Evolutionary conservation across 345 rosid genomes (phyloP).

Genomic region (Citrus unshiu): DNA sequence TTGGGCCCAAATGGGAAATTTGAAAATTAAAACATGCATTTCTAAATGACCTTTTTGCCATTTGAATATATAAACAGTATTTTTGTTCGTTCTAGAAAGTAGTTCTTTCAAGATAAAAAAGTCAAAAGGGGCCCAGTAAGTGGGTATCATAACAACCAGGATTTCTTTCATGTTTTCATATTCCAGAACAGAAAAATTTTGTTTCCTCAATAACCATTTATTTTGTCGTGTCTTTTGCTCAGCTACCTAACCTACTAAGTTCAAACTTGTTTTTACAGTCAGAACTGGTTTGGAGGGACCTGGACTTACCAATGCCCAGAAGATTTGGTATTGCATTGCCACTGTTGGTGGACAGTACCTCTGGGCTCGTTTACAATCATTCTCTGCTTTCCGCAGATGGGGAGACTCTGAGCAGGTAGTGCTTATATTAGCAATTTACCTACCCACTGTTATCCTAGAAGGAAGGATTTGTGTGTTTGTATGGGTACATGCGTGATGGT

Average conservation of each 20-base stretch:
- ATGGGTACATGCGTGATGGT: background rate
- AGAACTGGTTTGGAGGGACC: conserved; percentile 97
- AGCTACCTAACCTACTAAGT: background rate
- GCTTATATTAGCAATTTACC: background rate
- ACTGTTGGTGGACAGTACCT: conserved; percentile 94
- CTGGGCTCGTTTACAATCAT: conserved; percentile 85
- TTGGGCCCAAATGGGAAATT: background rate
- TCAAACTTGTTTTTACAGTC: conserved; percentile 34
- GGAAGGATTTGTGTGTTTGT: background rate
- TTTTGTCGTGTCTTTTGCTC: background rate
- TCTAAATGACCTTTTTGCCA: background rate
- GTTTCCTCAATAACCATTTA: background rate
- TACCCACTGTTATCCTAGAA: background rate
- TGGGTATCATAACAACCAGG: background rate
- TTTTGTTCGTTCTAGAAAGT: background rate
- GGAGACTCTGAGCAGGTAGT: conserved; percentile 90
- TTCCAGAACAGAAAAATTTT: background rate
- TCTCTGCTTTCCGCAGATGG: conserved; percentile 98
- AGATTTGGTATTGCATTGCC: conserved; percentile 87
- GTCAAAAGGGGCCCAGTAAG: background rate
- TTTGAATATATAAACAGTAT: background rate
- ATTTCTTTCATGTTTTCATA: background rate
- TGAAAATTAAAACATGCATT: background rate
- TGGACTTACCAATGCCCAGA: conserved; percentile 79
- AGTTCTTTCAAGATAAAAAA: background rate